Evolutionary conservation across 805 yeast species (phyloP).

Genomic region (Metschnikowia picachoensis): DNA sequence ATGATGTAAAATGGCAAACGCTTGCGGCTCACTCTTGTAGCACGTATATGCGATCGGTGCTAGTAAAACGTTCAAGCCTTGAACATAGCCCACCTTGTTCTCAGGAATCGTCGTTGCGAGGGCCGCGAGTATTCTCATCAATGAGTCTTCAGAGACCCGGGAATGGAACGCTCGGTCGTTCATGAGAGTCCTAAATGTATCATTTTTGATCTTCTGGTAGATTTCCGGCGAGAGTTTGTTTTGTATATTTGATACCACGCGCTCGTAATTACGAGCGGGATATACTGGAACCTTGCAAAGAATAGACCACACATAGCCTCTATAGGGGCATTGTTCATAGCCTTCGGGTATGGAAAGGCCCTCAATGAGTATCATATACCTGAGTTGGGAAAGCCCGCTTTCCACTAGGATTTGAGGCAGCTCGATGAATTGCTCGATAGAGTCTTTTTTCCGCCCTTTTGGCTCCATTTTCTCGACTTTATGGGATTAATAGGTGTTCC

Average conservation of each 20-base stretch:
- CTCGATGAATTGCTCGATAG: conserved; percentile 48
- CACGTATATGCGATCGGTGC: conserved; percentile 80
- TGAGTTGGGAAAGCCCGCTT: conserved; percentile 49
- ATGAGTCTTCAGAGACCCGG: conserved; percentile 64
- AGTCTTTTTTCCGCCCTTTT: conserved; percentile 46
- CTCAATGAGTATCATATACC: conserved; percentile 39
- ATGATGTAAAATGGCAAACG: conserved; percentile 65
- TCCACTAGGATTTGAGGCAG: conserved; percentile 43
- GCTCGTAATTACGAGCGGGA: conserved; percentile 51
- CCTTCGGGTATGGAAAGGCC: conserved; percentile 40
- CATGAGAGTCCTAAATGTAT: conserved; percentile 80
- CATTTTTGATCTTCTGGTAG: conserved; percentile 72
- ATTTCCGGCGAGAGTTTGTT: conserved; percentile 40
- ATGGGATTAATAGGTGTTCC: neutral
- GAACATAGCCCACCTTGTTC: conserved; percentile 61
- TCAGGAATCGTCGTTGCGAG: conserved; percentile 49
- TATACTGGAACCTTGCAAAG: conserved; percentile 60
- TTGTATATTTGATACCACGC: conserved; percentile 50
- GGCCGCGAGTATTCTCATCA: conserved; percentile 69
- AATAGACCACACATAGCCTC: conserved; percentile 80
- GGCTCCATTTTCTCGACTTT: conserved; percentile 7
- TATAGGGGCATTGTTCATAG: conserved; percentile 57
- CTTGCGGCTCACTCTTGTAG: conserved; percentile 76
- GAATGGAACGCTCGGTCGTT: conserved; percentile 63
- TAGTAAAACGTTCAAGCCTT: conserved; percentile 82